Conservation (phyloP, 176 grass and related monocot genomes). For the Bromus sterilis region DNA sequence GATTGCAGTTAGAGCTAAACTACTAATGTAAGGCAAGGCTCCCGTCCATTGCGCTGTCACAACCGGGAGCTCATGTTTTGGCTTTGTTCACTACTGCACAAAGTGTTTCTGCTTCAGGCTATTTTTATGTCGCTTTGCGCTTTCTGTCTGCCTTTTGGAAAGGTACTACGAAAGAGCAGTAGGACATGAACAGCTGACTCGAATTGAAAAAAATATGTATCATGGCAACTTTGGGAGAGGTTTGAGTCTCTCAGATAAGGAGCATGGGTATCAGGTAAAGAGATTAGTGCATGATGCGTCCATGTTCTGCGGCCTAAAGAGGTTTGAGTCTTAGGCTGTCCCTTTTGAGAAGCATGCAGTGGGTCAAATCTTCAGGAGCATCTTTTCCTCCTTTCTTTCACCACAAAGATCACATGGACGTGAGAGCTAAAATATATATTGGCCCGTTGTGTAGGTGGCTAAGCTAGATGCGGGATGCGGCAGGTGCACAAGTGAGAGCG, state of each 20-base stretch:
- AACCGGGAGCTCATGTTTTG: background rate
- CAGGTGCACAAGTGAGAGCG: background rate
- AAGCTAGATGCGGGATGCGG: background rate
- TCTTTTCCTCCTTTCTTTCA: constrained; percentile 12
- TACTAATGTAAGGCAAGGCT: background rate
- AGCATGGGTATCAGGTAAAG: constrained; percentile 8
- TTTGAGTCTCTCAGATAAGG: background rate
- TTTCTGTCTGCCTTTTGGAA: background rate
- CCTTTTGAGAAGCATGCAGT: background rate
- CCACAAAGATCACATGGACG: constrained; percentile 36
- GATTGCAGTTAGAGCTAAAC: background rate
- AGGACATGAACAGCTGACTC: background rate
- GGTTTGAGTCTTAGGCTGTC: background rate
- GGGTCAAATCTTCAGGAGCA: constrained; percentile 25
- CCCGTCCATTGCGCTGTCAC: background rate
- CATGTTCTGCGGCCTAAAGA: constrained; percentile 25
- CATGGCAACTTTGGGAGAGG: background rate
- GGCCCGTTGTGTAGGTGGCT: background rate
- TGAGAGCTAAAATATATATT: background rate
- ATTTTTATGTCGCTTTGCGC: background rate
- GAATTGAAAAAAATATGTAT: background rate
- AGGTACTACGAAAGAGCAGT: background rate
- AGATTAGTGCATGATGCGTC: constrained; percentile 10
- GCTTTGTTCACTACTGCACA: background rate
- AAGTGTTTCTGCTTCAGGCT: background rate